A percentile compares a stretch with the other conserved stretches of the same genome.
phyloP scores from a whole-genome alignment of 176 grass and related monocot genomes.

The Musa schizocarpa region DNA sequence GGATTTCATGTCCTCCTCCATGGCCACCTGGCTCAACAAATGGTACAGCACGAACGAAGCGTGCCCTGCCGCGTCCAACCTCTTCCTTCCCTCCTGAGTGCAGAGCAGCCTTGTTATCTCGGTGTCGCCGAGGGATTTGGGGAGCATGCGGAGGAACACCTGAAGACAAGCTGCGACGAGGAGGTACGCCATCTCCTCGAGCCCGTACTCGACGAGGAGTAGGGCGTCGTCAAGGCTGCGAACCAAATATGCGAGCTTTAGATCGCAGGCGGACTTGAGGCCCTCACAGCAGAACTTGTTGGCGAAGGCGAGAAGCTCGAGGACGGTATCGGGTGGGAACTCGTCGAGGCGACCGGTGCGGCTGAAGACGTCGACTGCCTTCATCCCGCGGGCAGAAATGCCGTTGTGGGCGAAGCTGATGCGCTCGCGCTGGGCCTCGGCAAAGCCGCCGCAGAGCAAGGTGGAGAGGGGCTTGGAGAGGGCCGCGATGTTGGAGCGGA shows the following conservation, averaged over 20 bases:
- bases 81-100: constrained; percentile 57
- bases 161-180: constrained; percentile 81
- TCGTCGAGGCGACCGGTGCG: constrained; percentile 40
- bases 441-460: constrained; percentile 83
- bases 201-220: constrained; percentile 59
- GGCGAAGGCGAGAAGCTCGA: constrained; percentile 70
- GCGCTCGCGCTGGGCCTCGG: constrained; percentile 59
- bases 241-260: constrained; percentile 57
- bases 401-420: constrained; percentile 71
- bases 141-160: constrained; percentile 86
- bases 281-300: constrained; percentile 93
- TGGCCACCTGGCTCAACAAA: constrained; percentile 68
- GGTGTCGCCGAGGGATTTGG: constrained; percentile 46
- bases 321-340: constrained; percentile 44
- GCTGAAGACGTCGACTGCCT: constrained; percentile 49
- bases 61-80: constrained; percentile 54
- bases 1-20: constrained; percentile 76
- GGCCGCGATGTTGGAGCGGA: constrained; percentile 59
- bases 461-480: constrained; percentile 71
- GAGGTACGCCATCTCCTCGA: constrained; percentile 64
- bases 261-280: constrained; percentile 68
- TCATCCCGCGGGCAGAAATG: constrained; percentile 41
- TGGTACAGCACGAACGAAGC: constrained; percentile 76
- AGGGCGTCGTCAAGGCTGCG: constrained; percentile 47
- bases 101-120: constrained; percentile 58